Percentiles rank a stretch among this genome's conserved stretches.
Evolutionary conservation across 2,329 filamentous ascomycete species (phyloP).

Genomic region (Verticillium alfalfae): DNA sequence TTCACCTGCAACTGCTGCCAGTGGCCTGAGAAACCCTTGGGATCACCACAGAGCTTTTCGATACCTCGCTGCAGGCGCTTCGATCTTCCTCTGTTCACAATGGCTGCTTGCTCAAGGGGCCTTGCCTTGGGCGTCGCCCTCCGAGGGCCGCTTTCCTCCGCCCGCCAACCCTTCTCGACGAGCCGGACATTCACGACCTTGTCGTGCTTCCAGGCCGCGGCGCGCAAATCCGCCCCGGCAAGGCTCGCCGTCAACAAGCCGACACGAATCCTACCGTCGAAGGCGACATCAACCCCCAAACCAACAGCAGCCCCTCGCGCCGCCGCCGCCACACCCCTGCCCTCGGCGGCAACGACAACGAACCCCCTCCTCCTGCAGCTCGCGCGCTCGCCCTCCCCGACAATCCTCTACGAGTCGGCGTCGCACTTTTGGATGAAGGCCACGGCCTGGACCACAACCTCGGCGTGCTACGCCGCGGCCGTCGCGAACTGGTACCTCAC

Average conservation of each 20-base stretch:
- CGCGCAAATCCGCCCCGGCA: not conserved
- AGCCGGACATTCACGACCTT: constrained; percentile 6
- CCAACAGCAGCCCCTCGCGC: not conserved
- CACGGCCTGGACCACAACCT: constrained; percentile 51
- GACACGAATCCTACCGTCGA: not conserved
- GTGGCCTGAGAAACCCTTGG: not conserved
- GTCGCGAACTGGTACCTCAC: constrained; percentile 44
- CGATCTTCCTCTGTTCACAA: not conserved
- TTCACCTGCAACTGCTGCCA: constrained; percentile 3
- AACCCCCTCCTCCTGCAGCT: constrained; percentile 50
- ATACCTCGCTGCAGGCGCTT: not conserved
- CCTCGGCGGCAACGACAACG: constrained; percentile 7
- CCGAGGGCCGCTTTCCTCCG: constrained; percentile 3
- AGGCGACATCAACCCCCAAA: not conserved
- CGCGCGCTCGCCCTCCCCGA: constrained; percentile 46
- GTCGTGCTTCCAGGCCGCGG: not conserved
- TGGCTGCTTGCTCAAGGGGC: constrained; percentile 7
- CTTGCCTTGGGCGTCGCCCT: constrained; percentile 7
- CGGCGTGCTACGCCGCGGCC: constrained; percentile 47
- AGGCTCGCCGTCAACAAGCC: not conserved
- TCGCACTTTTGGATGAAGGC: constrained; percentile 59
- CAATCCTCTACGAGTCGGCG: constrained; percentile 59
- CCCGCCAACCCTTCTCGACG: constrained; percentile 1
- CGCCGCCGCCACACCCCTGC: not conserved
- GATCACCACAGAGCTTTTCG: not conserved